Percentiles rank a stretch among this genome's conserved stretches.
Evolutionary conservation across 768 basidiomycete genomes (phyloP).

Genomic region (Lactarius pseudohatsudake): DNA sequence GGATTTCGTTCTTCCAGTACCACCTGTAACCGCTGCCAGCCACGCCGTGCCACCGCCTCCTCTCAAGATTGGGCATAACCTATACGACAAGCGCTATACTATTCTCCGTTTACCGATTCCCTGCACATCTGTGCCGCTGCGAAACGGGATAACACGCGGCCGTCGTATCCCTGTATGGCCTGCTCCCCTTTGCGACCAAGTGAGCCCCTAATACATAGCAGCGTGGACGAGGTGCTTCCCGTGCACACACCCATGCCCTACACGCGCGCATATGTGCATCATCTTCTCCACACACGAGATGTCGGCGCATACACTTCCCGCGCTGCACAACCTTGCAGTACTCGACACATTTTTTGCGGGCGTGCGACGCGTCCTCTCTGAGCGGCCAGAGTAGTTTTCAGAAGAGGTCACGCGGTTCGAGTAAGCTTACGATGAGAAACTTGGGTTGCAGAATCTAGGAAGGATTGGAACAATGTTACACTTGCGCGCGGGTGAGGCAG

Average conservation of each 20-base stretch:
- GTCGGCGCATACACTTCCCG: conserved; percentile 75
- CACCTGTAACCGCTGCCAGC: background rate
- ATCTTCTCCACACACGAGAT: conserved; percentile 89
- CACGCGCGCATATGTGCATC: conserved; percentile 74
- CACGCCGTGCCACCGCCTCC: conserved; percentile 25
- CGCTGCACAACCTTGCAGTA: conserved; percentile 63
- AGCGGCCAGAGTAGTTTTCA: conserved; percentile 34
- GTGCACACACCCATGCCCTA: conserved; percentile 38
- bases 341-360: conserved; percentile 58
- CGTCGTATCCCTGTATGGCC: conserved; percentile 34
- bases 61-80: conserved; percentile 64
- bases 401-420: conserved; percentile 53
- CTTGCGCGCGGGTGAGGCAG: conserved; percentile 73
- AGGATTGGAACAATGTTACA: conserved; percentile 65
- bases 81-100: conserved; percentile 59
- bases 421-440: conserved; percentile 49
- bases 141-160: conserved; percentile 41
- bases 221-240: conserved; percentile 32
- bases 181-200: conserved; percentile 32
- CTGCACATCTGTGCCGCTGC: conserved; percentile 42
- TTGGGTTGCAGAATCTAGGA: conserved; percentile 49
- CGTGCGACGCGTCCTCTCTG: conserved; percentile 44
- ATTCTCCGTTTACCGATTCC: conserved; percentile 52
- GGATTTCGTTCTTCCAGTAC: conserved; percentile 38
- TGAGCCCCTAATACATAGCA: conserved; percentile 28